Evolutionary conservation across 2,329 filamentous ascomycete genomes (phyloP).

Genomic region (Xylariaceae sp.): DNA sequence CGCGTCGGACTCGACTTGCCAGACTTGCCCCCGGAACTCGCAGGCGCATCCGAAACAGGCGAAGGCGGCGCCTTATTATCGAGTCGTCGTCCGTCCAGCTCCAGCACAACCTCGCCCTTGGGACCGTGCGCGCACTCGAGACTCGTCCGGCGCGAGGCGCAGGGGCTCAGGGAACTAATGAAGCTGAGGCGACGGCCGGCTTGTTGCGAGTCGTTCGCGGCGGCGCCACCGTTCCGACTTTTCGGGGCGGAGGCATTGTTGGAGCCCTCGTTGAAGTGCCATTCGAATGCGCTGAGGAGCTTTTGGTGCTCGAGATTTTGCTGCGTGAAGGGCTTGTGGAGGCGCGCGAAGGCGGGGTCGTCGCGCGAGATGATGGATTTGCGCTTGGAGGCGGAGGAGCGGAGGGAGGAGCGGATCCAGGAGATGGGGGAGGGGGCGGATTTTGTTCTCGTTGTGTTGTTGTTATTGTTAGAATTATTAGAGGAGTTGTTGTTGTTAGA

Average conservation of each 20-base stretch:
- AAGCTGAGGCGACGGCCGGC: slow-evolving; percentile 17
- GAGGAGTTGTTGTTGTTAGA: slow-evolving; percentile 5
- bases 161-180: slow-evolving; percentile 27
- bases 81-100: neutral
- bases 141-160: slow-evolving; percentile 27
- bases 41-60: too few species aligned
- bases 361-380: slow-evolving; percentile 16
- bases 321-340: slow-evolving; percentile 31
- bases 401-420: slow-evolving; percentile 13
- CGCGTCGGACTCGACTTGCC: neutral
- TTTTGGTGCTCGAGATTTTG: slow-evolving; percentile 34
- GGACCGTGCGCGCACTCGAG: slow-evolving; percentile 15
- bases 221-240: slow-evolving; percentile 13
- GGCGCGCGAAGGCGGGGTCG: slow-evolving; percentile 21
- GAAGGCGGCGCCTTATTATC: neutral
- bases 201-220: slow-evolving; percentile 16
- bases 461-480: neutral
- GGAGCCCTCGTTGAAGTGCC: slow-evolving; percentile 23
- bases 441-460: neutral
- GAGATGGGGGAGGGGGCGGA: slow-evolving; percentile 8
- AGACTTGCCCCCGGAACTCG: too few species aligned
- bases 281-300: slow-evolving; percentile 30
- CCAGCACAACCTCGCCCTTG: too few species aligned
- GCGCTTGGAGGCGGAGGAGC: slow-evolving; percentile 8
- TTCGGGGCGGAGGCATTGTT: neutral